Base-by-base conservation (phyloP, 2,329 filamentous ascomycete species). In the Paracorniculantispora psalliotae region DNA sequence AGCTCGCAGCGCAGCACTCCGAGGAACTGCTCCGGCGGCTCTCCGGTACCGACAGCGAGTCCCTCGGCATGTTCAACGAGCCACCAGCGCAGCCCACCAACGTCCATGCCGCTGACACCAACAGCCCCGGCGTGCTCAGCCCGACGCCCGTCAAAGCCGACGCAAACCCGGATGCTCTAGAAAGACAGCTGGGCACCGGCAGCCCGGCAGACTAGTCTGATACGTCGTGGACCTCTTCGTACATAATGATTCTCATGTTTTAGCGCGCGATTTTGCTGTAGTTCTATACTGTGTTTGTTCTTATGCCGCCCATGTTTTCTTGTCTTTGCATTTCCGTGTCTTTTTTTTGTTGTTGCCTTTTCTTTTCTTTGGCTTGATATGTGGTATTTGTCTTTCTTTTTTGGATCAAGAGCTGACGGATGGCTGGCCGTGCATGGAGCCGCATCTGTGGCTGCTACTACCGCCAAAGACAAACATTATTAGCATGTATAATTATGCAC, bases 1-100 rank as follows among this genome's bases (percentile, higher is more conserved):
- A 88, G 72, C 79, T 92, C 63, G 86, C 83, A 61, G 79, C 80
- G 68, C 81, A 85, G 67, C 87, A 91, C 73, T 84, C 82, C 57
- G 82, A 86, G 65, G 77, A 82, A 58, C 73, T 90, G 65, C 74
- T 84, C 59, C 74, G 78, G 67, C 82, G 75, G 68, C 74, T 87
- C 26, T 77, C 76, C 47, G 71, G 68, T 33, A 69, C 69, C 61
- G 64, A 68, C 59, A 61, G 64, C 61, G 61, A 62, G 50, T 43
- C 61, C 26, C 49, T 61, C 63, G 62, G 68, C 63, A 52, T 59
- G 56, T 23, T 21, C 28, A 17, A 47, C 39, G 26, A 43, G 19
- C 44, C 55, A 19, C 47, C 47, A 7, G 23, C 43, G 13, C 19
- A n/a, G 44, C 33, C 25, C 13, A 4, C 50, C n/a, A n/a, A n/a